Evolutionary conservation across 2,329 filamentous ascomycete species (phyloP).

Genomic region (Cytospora leucostoma): DNA sequence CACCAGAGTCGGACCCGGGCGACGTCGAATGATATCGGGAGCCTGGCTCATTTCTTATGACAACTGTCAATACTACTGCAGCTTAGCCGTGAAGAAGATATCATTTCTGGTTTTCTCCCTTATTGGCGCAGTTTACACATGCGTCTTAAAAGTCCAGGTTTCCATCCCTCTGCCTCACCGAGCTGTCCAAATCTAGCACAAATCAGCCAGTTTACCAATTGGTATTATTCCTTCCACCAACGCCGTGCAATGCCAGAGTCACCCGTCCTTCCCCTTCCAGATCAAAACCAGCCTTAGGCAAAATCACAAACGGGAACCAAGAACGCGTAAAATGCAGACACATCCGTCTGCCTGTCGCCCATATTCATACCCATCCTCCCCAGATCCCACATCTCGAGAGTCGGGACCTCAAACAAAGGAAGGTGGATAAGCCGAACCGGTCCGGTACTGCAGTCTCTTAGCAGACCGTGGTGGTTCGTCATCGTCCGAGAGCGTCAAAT

Average conservation of each 20-base stretch:
- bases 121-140: constrained; percentile 5
- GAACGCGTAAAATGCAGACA: constrained; percentile 7
- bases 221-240: constrained; percentile 25
- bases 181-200: constrained; percentile 19
- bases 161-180: constrained; percentile 5
- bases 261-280: constrained; percentile 2
- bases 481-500: constrained; percentile 60
- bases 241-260: constrained; percentile 26
- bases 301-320: constrained; percentile 7
- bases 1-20: not conserved
- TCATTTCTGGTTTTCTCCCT: not conserved
- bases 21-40: not conserved
- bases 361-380: not conserved
- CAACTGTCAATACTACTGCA: not conserved
- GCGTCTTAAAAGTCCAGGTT: constrained; percentile 10
- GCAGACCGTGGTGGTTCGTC: constrained; percentile 47
- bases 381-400: not conserved
- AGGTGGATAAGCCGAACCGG: constrained; percentile 18
- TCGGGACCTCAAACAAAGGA: not conserved
- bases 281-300: constrained; percentile 7
- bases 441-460: constrained; percentile 48
- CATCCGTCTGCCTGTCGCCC: not conserved
- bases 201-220: constrained; percentile 24
- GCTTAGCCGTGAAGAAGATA: not conserved
- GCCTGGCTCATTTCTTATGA: not conserved